phyloP scores from a whole-genome alignment of 2,329 filamentous ascomycete species.

The Monilinia fructigena region DNA sequence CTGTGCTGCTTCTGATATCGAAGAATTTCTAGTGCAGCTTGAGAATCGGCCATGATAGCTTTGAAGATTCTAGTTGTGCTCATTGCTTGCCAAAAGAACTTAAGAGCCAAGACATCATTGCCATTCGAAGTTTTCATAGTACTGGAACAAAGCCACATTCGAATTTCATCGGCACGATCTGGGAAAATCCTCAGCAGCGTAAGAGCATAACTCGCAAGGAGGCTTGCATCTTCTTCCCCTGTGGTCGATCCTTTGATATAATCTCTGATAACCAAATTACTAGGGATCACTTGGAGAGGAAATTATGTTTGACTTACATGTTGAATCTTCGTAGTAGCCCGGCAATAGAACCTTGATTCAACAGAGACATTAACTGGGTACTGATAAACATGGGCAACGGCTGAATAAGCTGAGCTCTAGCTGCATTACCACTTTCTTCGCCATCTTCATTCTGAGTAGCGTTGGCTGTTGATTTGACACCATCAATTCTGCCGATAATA shows the following conservation, averaged over 20 bases:
- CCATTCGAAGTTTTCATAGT: slow-evolving; percentile 38
- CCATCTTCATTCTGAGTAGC: background rate
- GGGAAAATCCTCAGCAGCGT: slow-evolving; percentile 86
- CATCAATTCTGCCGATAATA: slow-evolving; percentile 49
- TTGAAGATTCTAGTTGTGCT: slow-evolving; percentile 56
- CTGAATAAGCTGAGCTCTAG: background rate
- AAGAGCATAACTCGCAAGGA: slow-evolving; percentile 82
- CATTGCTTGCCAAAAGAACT: slow-evolving; percentile 79
- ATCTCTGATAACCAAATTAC: slow-evolving; percentile 28
- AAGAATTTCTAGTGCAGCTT: slow-evolving; percentile 55
- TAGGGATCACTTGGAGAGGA: background rate
- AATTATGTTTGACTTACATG: slow-evolving; percentile 12
- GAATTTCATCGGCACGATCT: slow-evolving; percentile 76
- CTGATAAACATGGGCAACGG: slow-evolving; percentile 57
- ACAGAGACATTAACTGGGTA: slow-evolving; percentile 65
- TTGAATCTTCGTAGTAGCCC: slow-evolving; percentile 41
- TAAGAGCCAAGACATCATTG: slow-evolving; percentile 61
- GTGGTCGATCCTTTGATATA: slow-evolving; percentile 33
- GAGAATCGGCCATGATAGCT: slow-evolving; percentile 55
- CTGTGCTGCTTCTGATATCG: slow-evolving; percentile 32
- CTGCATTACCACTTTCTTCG: background rate
- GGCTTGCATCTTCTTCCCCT: slow-evolving; percentile 56
- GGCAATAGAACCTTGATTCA: slow-evolving; percentile 73
- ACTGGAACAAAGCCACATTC: slow-evolving; percentile 88
- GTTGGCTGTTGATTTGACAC: slow-evolving; percentile 44